Evolutionary conservation across 257 asterid species (phyloP).

Genomic region (Buddleja alternifolia): DNA sequence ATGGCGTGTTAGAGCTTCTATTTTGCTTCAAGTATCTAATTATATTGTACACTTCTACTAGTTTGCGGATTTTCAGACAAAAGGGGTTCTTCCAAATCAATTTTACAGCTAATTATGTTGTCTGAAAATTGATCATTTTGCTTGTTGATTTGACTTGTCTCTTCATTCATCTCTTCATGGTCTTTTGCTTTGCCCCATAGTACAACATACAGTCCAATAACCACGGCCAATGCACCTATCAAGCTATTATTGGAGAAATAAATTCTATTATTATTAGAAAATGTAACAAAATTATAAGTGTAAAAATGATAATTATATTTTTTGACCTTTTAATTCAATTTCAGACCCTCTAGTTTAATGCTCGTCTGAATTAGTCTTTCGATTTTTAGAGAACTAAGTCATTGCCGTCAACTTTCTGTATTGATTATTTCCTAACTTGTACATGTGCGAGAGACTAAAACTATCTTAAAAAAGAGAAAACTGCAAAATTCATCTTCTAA

Average conservation of each 20-base stretch:
- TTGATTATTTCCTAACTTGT: too few species aligned
- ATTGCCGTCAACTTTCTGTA: too few species aligned
- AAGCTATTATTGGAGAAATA: conserved; percentile 34
- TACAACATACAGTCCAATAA: conserved; percentile 66
- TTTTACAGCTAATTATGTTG: conserved; percentile 23
- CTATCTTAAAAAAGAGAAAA: too few species aligned
- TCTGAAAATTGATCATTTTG: conserved; percentile 25
- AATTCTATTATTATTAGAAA: not conserved
- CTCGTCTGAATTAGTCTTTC: conserved; percentile 25
- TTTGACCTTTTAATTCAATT: not conserved
- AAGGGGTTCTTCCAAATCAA: conserved; percentile 60
- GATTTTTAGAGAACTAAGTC: too few species aligned
- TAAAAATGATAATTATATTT: too few species aligned
- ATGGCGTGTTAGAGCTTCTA: too few species aligned
- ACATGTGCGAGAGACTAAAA: too few species aligned
- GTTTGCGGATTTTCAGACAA: conserved; percentile 32
- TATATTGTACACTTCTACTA: too few species aligned
- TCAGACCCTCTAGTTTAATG: conserved; percentile 52
- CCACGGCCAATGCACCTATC: conserved; percentile 63
- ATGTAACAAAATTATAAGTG: not conserved
- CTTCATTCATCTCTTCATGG: conserved; percentile 27
- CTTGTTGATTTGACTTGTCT: conserved; percentile 23
- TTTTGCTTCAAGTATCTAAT: too few species aligned
- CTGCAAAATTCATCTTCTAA: too few species aligned
- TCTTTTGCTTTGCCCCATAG: conserved; percentile 75